A percentile compares a stretch with the other conserved stretches of the same genome.
Evolutionary conservation across 2,329 filamentous ascomycete species (phyloP).

Genomic region (Trichophyton rubrum): DNA sequence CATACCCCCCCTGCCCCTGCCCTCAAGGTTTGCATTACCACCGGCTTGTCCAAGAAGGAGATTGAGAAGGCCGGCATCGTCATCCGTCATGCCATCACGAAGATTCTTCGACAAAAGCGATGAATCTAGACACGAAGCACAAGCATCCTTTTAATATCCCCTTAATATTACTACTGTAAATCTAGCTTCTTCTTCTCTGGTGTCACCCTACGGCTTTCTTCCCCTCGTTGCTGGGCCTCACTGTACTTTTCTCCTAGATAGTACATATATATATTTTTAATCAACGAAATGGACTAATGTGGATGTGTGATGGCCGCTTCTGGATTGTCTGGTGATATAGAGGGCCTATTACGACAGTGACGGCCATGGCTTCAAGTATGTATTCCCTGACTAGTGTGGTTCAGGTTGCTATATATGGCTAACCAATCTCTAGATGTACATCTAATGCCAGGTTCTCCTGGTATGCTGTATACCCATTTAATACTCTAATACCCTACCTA

Average conservation of each 20-base stretch:
- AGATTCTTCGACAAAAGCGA: slow-evolving; percentile 55
- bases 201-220: neutral
- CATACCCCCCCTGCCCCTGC: slow-evolving; percentile 62
- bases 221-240: neutral
- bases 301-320: neutral
- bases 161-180: neutral
- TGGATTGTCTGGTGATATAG: too few relatives aligned
- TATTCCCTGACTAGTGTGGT: too few relatives aligned
- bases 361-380: too few relatives aligned
- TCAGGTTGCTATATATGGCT: too few relatives aligned
- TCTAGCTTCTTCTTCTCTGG: neutral
- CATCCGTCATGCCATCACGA: slow-evolving; percentile 86
- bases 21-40: slow-evolving; percentile 83
- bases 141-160: neutral
- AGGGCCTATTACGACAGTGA: too few relatives aligned
- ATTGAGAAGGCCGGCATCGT: slow-evolving; percentile 83
- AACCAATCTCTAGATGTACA: too few relatives aligned
- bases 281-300: neutral
- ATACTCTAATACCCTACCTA: too few relatives aligned
- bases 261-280: slow-evolving; percentile 1
- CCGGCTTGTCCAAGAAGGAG: slow-evolving; percentile 81
- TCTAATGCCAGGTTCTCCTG: too few relatives aligned
- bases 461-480: too few relatives aligned
- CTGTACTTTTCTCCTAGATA: slow-evolving; percentile 1
- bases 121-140: neutral